Conservation (phyloP, 1,139 yeast species). For the Candida buenavistaensis region DNA sequence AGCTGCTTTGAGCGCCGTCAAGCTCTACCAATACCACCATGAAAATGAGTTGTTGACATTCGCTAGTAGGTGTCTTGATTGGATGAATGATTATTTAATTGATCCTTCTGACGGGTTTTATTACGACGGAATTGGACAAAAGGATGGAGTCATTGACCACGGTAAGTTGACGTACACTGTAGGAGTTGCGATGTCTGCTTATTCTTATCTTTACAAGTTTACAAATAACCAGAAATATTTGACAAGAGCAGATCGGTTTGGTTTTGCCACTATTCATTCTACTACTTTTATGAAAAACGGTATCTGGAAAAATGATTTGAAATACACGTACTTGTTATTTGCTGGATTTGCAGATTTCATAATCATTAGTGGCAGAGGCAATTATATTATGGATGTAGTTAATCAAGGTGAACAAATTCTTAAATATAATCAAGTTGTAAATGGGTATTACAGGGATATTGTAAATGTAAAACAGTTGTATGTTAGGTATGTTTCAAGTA, state of each 20-base stretch:
- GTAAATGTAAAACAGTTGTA: conserved; percentile 13
- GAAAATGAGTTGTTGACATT: conserved; percentile 21
- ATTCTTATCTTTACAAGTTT: conserved; percentile 24
- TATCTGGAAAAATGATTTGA: conserved; percentile 27
- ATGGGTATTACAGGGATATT: conserved; percentile 16
- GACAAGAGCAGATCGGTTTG: conserved; percentile 11
- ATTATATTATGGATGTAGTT: conserved; percentile 18
- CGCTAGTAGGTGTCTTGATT: conserved; percentile 23
- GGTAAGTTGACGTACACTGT: conserved; percentile 41
- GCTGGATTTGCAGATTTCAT: conserved; percentile 26
- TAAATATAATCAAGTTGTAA: too few relatives aligned
- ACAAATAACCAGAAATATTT: conserved; percentile 19
- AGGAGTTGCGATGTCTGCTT: conserved; percentile 33
- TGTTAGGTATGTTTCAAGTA: conserved; percentile 9
- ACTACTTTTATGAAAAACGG: conserved; percentile 23
- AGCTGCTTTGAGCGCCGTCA: conserved; percentile 33
- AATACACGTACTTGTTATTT: conserved; percentile 25
- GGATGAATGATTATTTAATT: conserved; percentile 22
- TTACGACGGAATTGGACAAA: conserved; percentile 24
- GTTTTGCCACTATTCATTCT: conserved; percentile 20
- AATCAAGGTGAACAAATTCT: too few relatives aligned
- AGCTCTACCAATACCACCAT: conserved; percentile 20
- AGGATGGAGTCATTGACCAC: conserved; percentile 16
- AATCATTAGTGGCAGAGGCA: conserved; percentile 12
- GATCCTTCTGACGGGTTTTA: conserved; percentile 26